Evolutionary conservation across 345 rosid species (phyloP).

Genomic region (Turnera subulata): DNA sequence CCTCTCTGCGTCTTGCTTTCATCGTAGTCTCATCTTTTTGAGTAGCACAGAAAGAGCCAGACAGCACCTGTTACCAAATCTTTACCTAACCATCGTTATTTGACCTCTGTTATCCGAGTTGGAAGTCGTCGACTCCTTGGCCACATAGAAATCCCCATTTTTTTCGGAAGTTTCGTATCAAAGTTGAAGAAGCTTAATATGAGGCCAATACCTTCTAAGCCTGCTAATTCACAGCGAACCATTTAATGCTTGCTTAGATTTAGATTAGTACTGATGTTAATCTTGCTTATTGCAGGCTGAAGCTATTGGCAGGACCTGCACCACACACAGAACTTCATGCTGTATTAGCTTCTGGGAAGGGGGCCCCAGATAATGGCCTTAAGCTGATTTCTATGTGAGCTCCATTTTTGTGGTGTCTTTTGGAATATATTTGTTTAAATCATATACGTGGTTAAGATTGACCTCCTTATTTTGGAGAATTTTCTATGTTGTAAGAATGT

Average conservation of each 20-base stretch:
- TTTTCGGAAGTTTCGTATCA: not conserved
- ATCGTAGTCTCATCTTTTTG: too few species aligned
- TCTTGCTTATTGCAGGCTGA: conserved; percentile 47
- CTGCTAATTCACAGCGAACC: not conserved
- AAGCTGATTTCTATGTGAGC: conserved; percentile 57
- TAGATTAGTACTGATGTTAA: conserved; percentile 5
- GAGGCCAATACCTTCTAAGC: too few species aligned
- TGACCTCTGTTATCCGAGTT: too few species aligned
- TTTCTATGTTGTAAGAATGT: conserved; percentile 12
- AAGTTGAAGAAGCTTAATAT: not conserved
- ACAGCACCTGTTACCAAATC: too few species aligned
- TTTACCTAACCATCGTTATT: too few species aligned
- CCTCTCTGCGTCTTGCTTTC: too few species aligned
- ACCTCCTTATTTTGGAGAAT: not conserved
- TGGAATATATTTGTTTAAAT: conserved; percentile 3
- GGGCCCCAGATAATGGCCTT: conserved; percentile 90
- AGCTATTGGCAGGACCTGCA: conserved; percentile 69
- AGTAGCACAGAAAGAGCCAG: too few species aligned
- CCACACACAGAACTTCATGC: conserved; percentile 96
- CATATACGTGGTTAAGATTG: not conserved
- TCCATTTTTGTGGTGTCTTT: conserved; percentile 1
- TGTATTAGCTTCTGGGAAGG: conserved; percentile 93
- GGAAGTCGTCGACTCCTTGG: too few species aligned
- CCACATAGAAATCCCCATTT: not conserved
- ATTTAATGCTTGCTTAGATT: not conserved